Evolutionary conservation across 2,329 filamentous ascomycete species (phyloP), one percentile per base, ranked within the genome.

Genomic region (Bimuria novae-zelandiae): DNA sequence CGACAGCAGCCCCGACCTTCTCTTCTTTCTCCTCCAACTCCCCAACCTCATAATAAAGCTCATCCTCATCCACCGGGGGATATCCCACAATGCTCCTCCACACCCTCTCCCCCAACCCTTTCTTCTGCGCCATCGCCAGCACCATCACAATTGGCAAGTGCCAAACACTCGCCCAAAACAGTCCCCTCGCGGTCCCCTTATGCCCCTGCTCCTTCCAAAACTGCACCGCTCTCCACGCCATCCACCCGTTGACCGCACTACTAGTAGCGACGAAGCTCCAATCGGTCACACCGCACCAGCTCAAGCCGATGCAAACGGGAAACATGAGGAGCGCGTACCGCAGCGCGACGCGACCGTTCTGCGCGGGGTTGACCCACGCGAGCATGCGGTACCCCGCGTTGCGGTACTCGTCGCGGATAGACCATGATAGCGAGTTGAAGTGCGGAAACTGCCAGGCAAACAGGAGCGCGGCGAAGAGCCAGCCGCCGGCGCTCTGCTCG

Each of bases 81-180:
- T 67, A 71, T 6, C 71, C 71, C 39, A 74, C 64, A 3, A 73
- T 23, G 36, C 64, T 65, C 35, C 65, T 57, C 32, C 64, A 73
- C 4, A 74, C 39, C 16, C 70, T 60, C 51, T 73, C 69, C 5
- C 60, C 65, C n/a, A 74, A 47, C 2, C 92, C 93, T 77, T 92
- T 96, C 82, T 99, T 99, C 75, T 96, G 90, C 50, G 89, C 84
- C 74, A 97, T 87, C 2, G 92, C 93, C 55, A 97, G 79, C 41
- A 97, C 91, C 80, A 99, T 85, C 36, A 97, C 82, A 22, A 88
- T 89, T 0, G 94, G 94, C 42, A 99, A 74, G 76, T 97, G 92
- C 94, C 93, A 97, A 8, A 99, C 91, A 72, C 91, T 96, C 1
- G 94, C 92, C 94, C 94, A 99, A 74, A 99, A 99, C 47, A 99